Percentiles rank a stretch among this genome's conserved stretches.
Conservation (phyloP, 2,329 filamentous ascomycete genomes). For the Diaporthe humulicola region DNA sequence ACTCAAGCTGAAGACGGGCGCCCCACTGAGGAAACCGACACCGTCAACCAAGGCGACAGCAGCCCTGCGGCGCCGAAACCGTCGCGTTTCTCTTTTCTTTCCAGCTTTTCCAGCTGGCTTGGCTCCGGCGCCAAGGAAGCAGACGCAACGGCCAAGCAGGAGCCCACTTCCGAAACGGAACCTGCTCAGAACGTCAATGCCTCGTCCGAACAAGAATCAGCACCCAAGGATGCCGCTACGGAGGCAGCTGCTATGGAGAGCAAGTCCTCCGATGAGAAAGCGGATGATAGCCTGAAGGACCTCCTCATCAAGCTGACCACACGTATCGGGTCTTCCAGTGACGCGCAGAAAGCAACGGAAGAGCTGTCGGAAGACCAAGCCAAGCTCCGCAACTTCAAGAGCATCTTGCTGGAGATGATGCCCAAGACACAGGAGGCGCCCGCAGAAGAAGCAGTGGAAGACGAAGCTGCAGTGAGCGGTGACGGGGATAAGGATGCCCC, state of each 20-base stretch:
- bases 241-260: slow-evolving; percentile 33
- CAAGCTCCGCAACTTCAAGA: slow-evolving; percentile 64
- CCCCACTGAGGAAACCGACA: not conserved
- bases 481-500: slow-evolving; percentile 1
- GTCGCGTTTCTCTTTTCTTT: slow-evolving; percentile 33
- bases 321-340: slow-evolving; percentile 54
- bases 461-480: not conserved
- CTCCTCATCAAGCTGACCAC: slow-evolving; percentile 66
- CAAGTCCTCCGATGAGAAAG: slow-evolving; percentile 33
- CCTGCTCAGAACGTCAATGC: not conserved
- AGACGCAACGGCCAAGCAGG: slow-evolving; percentile 9
- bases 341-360: slow-evolving; percentile 43
- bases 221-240: not conserved
- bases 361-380: slow-evolving; percentile 47
- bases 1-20: not conserved
- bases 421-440: slow-evolving; percentile 49
- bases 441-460: slow-evolving; percentile 4
- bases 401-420: slow-evolving; percentile 63
- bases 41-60: not conserved
- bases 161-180: not conserved
- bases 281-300: slow-evolving; percentile 54
- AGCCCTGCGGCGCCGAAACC: slow-evolving; percentile 4
- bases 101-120: slow-evolving; percentile 36
- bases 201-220: not conserved
- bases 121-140: not conserved